Conservation (phyloP, 1,284 basidiomycete genomes). For the Apiotrichum gracile region DNA sequence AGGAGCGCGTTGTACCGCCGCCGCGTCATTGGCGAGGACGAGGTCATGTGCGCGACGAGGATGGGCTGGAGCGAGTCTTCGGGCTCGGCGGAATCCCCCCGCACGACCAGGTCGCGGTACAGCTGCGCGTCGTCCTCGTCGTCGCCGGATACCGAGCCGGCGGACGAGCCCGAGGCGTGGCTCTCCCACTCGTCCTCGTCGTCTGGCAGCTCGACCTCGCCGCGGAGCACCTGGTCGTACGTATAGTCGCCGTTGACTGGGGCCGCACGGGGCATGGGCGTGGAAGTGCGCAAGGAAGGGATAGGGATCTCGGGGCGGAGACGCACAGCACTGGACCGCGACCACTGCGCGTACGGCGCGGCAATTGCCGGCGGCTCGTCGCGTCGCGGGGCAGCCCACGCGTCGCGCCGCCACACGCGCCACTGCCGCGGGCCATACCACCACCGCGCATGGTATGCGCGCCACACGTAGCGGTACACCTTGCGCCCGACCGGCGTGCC, state of each 20-base stretch:
- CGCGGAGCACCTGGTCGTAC: constrained; percentile 24
- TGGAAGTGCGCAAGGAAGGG: not conserved
- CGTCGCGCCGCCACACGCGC: constrained; percentile 34
- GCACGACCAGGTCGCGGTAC: constrained; percentile 27
- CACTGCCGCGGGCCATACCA: constrained; percentile 44
- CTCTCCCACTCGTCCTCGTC: constrained; percentile 30
- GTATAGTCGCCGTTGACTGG: constrained; percentile 6
- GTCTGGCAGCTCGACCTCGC: constrained; percentile 27
- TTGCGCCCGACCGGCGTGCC: constrained; percentile 28
- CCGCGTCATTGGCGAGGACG: constrained; percentile 36
- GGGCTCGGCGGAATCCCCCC: constrained; percentile 7
- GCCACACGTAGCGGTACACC: constrained; percentile 2
- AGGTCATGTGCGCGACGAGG: constrained; percentile 42
- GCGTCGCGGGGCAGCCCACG: constrained; percentile 26
- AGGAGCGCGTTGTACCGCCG: constrained; percentile 35
- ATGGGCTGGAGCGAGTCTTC: constrained; percentile 35
- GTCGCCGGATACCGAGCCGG: constrained; percentile 6
- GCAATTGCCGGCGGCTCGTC: not conserved
- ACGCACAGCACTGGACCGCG: constrained; percentile 3
- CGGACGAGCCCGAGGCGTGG: constrained; percentile 16
- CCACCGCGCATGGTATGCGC: constrained; percentile 24
- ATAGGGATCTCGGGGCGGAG: not conserved
- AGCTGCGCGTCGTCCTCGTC: constrained; percentile 20
- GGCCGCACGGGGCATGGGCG: not conserved
- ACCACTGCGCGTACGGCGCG: not conserved